Evolutionary conservation across 1,284 basidiomycete species (phyloP).

Genomic region (Prillingera fragicola): DNA sequence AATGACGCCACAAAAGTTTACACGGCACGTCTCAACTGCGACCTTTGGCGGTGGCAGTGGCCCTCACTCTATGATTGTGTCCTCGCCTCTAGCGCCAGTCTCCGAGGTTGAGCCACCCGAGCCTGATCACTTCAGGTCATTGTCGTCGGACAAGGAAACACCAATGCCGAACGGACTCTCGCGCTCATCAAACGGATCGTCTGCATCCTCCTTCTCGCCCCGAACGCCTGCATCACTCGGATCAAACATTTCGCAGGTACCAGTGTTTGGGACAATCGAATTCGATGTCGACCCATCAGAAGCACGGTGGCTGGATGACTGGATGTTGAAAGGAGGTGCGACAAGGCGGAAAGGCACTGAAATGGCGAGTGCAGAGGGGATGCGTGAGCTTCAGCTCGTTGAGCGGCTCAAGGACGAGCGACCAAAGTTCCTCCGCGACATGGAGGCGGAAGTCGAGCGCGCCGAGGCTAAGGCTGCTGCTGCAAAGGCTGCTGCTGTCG

Average conservation of each 20-base stretch:
- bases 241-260: not conserved
- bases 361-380: conserved; percentile 15
- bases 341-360: conserved; percentile 11
- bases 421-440: conserved; percentile 28
- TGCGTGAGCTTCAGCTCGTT: conserved; percentile 33
- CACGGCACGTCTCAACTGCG: not conserved
- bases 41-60: conserved; percentile 2
- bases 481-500: not conserved
- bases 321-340: conserved; percentile 17
- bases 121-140: not conserved
- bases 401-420: conserved; percentile 24
- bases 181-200: conserved; percentile 11
- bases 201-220: conserved; percentile 16
- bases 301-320: conserved; percentile 40
- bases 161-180: not conserved
- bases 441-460: conserved; percentile 18
- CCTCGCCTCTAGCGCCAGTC: conserved; percentile 21
- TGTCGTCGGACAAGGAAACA: not conserved
- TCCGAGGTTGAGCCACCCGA: not conserved
- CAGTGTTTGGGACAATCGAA: conserved; percentile 43
- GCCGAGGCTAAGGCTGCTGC: conserved; percentile 3
- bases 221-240: conserved; percentile 21
- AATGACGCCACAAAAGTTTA: conserved; percentile 18
- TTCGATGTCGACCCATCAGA: conserved; percentile 42
- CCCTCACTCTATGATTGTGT: no score